Evolutionary conservation across 1,139 yeast genomes (phyloP), one percentile per base, ranked within the genome.

Genomic region (Candida labiduridarum): DNA sequence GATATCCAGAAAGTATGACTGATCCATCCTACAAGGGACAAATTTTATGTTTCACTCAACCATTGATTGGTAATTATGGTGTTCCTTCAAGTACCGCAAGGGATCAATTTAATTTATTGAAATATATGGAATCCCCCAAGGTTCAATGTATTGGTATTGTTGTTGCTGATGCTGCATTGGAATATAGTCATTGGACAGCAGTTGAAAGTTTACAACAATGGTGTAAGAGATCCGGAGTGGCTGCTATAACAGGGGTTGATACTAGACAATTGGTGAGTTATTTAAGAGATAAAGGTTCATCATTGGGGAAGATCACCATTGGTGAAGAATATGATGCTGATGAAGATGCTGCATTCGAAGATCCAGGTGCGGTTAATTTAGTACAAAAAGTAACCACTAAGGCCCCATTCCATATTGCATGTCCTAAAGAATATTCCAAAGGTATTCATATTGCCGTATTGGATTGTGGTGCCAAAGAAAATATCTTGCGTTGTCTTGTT

Each of bases 121-220:
- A 89, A 69, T 89, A 89, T 71, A 87, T 94, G 74, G 99, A 94
- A 74, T 84, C 94, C 50, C 96, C 97, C 12, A 82, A 82, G 58
- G 85, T 89, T 53, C 98, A 94, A 72, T 92, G 97, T 72, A 86
- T 88, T 58, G 99, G 98, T 61, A 90, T 94, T 53, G 96, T 94
- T 46, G 99, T 94, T 44, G 90, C 96, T 40, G 97, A 94, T 65
- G 97, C 84, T 52, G 98, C 99, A 29, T 82, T 92, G 78, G 83
- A 90, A 67, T 90, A 94, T 72, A 89, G 97, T 19, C 99, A 94
- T 70, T 94, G 99, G 99, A 92, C 98, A 41, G 99, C 99, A 4
- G 97, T 94, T 41, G 98, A 94, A 74, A 87, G 96, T 22, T 80
- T 94, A 52, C 89, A 89, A 57, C 89, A 88, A 61, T 94, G 98